phyloP scores from a whole-genome alignment of 257 asterid genomes.

The Verbena officinalis region DNA sequence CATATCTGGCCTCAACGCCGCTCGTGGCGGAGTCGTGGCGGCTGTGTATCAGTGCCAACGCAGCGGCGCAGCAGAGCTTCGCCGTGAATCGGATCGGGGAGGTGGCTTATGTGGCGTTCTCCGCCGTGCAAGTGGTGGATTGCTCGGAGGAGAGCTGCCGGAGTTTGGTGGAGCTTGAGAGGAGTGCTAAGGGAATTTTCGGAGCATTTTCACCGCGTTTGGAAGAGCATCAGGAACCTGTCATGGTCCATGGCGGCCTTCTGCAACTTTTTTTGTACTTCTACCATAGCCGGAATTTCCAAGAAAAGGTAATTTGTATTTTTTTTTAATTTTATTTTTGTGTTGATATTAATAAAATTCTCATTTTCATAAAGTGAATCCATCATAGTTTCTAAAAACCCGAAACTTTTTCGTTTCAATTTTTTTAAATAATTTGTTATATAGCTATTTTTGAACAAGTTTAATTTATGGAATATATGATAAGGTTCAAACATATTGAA shows the following conservation, averaged over 20 bases:
- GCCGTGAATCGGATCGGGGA: slow-evolving; percentile 42
- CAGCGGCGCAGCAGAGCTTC: slow-evolving; percentile 44
- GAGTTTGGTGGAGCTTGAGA: slow-evolving; percentile 50
- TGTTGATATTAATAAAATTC: not conserved
- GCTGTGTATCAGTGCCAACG: slow-evolving; percentile 54
- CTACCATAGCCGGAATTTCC: slow-evolving; percentile 41
- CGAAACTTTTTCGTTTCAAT: too few species aligned
- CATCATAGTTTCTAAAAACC: too few species aligned
- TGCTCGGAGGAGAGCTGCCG: slow-evolving; percentile 47
- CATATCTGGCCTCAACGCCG: slow-evolving; percentile 77
- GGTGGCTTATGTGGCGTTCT: slow-evolving; percentile 67
- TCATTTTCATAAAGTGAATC: not conserved
- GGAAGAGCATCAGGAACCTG: slow-evolving; percentile 32
- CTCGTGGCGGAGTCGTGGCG: slow-evolving; percentile 78
- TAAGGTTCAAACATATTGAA: too few species aligned
- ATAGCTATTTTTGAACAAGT: too few species aligned
- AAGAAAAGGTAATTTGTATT: slow-evolving; percentile 54
- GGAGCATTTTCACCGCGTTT: slow-evolving; percentile 29
- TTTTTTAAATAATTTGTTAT: too few species aligned
- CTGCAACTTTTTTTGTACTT: slow-evolving; percentile 53
- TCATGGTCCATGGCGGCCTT: slow-evolving; percentile 71
- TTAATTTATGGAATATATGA: too few species aligned
- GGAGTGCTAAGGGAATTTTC: slow-evolving; percentile 41
- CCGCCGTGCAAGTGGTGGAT: slow-evolving; percentile 57
- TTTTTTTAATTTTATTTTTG: not conserved